Evolutionary conservation across 139 green algal species (phyloP), one percentile per base, ranked within the genome.

Genomic region (Volvox africanus): DNA sequence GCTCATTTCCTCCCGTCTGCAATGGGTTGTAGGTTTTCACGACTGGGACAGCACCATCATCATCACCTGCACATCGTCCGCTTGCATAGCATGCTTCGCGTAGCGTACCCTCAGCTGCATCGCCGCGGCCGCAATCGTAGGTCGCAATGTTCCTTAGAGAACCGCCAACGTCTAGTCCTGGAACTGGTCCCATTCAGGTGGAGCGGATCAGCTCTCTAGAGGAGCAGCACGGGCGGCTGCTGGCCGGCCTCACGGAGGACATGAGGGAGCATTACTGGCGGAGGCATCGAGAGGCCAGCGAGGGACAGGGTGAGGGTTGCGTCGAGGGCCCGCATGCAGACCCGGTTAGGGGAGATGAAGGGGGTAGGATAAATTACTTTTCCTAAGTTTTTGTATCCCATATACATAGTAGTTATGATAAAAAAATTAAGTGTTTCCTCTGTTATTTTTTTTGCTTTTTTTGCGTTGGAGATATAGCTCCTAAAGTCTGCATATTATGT

Each of bases 201-300:
- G 61, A 88, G 80, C 88, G 92, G 28, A 96, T 96, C 55, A 77
- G 78, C 16, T 14, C n/a, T 6, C 78, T 95, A 61, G 94, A 96
- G 86, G 90, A 68, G 20, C 24, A 88, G 76, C 93, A 94, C 61
- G 86, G 85, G 9, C 17, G 11, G 61, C 89, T 96, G 77, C 91
- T 97, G 80, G 80, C 32, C 3, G 44, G 50, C 20, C 94, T 97
- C 83, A 88, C 93, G 0, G 1, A 28, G 0, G 71, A 81, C 20
- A 2, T 85, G 61, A 93, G 92, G 80, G 24, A 35, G 33, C 87
- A 93, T 32, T 89, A 95, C 50, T 81, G 81, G 65, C 32, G 32
- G 35, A 90, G 94, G 0, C 94, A 97, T 33, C 78, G 89, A 61
- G 90, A 93, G 69, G 95, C 95, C 9, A 90, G 86, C 44, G 85